Percentiles rank a stretch among this genome's conserved stretches.
phyloP scores from a whole-genome alignment of 2,329 filamentous ascomycete species.

The Talaromyces marneffei region DNA sequence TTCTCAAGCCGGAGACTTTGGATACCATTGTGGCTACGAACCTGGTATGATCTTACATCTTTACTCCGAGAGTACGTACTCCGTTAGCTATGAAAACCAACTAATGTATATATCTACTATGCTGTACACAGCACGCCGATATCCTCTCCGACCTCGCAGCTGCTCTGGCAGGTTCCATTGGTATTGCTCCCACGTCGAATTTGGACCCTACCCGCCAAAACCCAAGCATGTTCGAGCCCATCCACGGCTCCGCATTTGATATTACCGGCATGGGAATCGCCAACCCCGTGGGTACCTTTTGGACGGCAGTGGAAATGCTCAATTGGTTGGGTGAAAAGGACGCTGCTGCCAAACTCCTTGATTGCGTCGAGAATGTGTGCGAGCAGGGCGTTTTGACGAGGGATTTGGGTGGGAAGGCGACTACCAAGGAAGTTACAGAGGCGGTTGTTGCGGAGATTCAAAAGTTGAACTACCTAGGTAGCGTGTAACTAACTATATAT shows the following conservation, averaged over 20 bases:
- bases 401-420: conserved; percentile 55
- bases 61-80: too few species aligned
- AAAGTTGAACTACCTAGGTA: too few species aligned
- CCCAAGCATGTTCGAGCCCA: conserved; percentile 59
- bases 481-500: too few species aligned
- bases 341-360: conserved; percentile 53
- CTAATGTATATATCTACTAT: too few species aligned
- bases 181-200: conserved; percentile 65
- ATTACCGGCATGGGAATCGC: conserved; percentile 59
- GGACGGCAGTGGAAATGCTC: conserved; percentile 65
- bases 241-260: conserved; percentile 60
- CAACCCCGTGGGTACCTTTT: conserved; percentile 62
- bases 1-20: conserved; percentile 44
- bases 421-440: conserved; percentile 54
- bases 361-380: conserved; percentile 57
- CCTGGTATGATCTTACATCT: conserved; percentile 27
- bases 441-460: conserved; percentile 52
- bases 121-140: conserved; percentile 53
- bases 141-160: conserved; percentile 67
- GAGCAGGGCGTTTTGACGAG: conserved; percentile 51
- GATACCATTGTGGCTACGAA: conserved; percentile 53
- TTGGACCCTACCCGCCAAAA: conserved; percentile 58
- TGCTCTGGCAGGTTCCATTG: conserved; percentile 63
- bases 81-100: too few species aligned
- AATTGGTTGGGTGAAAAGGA: conserved; percentile 56